Base-by-base conservation (phyloP, 805 yeast genomes). In the Groenewaldozyma tartarivorans region DNA sequence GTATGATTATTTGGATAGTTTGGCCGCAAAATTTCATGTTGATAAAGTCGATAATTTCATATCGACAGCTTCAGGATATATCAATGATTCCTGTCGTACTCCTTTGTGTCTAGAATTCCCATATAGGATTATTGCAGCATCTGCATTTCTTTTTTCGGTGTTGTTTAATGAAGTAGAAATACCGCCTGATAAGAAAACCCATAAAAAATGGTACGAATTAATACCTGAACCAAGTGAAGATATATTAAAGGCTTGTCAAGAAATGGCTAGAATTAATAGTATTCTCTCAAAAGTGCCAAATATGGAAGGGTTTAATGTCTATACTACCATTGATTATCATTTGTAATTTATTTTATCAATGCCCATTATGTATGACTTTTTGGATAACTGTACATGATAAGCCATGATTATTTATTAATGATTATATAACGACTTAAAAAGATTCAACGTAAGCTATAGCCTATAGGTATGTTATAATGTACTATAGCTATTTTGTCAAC, bases 41-140 rank as follows among this genome's bases (percentile, higher is more conserved):
- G 48, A 40, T 33, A 49, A 40, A 46, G 56, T 40, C 20, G 39
- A 36, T 13, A 51, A 43, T 9, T 42, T 53, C 20, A 49, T 43
- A 49, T 60, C 43, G 48, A 50, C 47, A 22, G 63, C 61, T 33
- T 59, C 56, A 66, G 58, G 48, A 35, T 66, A 59, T 40, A 40
- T 67, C 29, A 63, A 61, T 39, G 71, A 66, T 44, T 54, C 64
- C 16, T 60, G 61, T 37, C 53, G 65, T 19, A 60, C 70, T 13
- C 38, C 58, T 5, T 46, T 67, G 31, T 45, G 61, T 36, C 47
- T 64, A 35, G 46, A 55, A 17, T 52, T 52, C 47, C 47, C 60
- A 5, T 46, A 64, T 15, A 39, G 51, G 11, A 48, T 50, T 18
- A 46, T 67, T n/a, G 67, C 70, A 6, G 64, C 61, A 3, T 61